These are phyloP conservation scores for Sphaerulina musiva DNA, from an alignment of 2,329 filamentous ascomycete species.

Conservation along the genomic window DNA sequence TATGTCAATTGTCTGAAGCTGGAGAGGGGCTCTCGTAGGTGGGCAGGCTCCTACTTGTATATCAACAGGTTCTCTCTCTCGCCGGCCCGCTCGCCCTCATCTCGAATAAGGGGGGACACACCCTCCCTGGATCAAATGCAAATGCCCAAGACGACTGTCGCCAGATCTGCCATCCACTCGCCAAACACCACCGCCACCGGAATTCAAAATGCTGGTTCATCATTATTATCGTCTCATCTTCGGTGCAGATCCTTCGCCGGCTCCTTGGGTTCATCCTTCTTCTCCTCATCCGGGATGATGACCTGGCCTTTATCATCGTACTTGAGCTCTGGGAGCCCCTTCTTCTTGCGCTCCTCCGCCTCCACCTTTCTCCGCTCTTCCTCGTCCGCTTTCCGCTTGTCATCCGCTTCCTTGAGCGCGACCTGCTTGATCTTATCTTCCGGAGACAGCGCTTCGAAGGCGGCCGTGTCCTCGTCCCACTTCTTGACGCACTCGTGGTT, in stretches of 20 bases:
- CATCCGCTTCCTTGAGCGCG: conserved; percentile 22
- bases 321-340: conserved; percentile 13
- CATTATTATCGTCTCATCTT: conserved; percentile 1
- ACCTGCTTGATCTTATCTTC: conserved; percentile 53
- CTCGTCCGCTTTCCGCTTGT: conserved; percentile 21
- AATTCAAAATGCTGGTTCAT: conserved; percentile 1
- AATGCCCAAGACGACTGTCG: not conserved
- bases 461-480: conserved; percentile 60
- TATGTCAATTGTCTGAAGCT: not conserved
- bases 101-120: too few species aligned
- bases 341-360: conserved; percentile 18
- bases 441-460: conserved; percentile 52
- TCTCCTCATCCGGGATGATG: conserved; percentile 4
- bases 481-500: conserved; percentile 55
- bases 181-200: not conserved
- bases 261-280: conserved; percentile 7
- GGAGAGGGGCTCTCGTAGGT: not conserved
- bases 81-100: not conserved
- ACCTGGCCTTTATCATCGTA: conserved; percentile 8
- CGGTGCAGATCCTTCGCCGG: conserved; percentile 4
- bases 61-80: not conserved
- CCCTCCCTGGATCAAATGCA: not conserved
- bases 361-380: conserved; percentile 19
- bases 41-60: not conserved
- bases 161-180: not conserved